Conservation (phyloP, 176 grass and related monocot genomes). For the Oryza punctata region DNA sequence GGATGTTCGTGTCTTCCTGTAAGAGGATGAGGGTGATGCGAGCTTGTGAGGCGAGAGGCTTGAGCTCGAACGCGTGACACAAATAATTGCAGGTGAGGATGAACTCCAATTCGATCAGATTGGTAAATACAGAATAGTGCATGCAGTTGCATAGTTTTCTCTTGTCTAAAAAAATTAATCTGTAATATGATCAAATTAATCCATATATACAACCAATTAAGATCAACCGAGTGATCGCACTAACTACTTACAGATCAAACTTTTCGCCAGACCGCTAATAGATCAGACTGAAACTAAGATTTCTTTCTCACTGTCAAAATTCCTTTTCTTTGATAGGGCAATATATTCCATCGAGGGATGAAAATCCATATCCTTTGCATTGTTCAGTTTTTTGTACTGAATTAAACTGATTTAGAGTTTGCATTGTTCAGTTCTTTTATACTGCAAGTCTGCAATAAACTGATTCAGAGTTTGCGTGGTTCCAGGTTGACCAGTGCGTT, state of each 20-base stretch:
- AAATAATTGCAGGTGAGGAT: not conserved
- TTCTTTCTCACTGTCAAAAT: not conserved
- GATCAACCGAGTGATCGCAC: not conserved
- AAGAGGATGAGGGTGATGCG: conserved; percentile 92
- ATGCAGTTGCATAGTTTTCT: not conserved
- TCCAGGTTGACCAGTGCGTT: conserved; percentile 20
- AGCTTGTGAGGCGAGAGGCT: conserved; percentile 70
- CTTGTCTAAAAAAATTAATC: not conserved
- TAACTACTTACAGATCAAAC: too few species aligned
- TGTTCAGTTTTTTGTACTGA: not conserved
- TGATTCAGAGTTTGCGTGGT: not conserved
- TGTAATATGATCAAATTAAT: not conserved
- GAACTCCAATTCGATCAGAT: not conserved
- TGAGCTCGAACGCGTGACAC: conserved; percentile 57
- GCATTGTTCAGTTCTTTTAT: not conserved
- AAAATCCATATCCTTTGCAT: too few species aligned
- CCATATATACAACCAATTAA: not conserved
- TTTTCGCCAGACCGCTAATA: too few species aligned
- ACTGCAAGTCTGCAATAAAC: not conserved
- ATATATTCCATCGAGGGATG: too few species aligned
- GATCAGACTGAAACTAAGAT: not conserved
- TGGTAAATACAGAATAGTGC: not conserved
- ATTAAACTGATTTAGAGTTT: not conserved
- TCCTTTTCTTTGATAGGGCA: too few species aligned
- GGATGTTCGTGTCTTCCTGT: conserved; percentile 86